Evolutionary conservation across 139 green algal species (phyloP).

Genomic region (Chlamydomonas sp.): DNA sequence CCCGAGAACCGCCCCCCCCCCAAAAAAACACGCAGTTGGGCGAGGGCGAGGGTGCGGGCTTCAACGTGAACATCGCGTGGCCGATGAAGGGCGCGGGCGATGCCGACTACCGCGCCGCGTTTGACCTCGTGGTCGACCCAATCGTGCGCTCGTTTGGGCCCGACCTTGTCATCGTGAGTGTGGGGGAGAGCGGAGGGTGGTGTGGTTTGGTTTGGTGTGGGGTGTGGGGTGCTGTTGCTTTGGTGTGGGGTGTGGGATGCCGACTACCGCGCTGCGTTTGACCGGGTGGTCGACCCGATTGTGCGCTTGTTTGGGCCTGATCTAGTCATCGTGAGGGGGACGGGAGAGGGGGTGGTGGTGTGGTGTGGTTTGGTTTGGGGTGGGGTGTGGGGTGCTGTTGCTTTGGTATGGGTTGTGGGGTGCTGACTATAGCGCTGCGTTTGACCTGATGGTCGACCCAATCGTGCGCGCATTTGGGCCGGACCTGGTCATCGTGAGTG

Average conservation of each 20-base stretch:
- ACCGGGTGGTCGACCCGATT: conserved; percentile 65
- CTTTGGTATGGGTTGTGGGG: no score
- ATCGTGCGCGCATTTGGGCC: conserved; percentile 53
- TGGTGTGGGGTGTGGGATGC: no score
- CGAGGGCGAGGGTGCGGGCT: conserved; percentile 36
- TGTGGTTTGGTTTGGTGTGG: no score
- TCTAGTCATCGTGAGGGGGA: conserved; percentile 56
- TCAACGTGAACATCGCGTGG: conserved; percentile 67
- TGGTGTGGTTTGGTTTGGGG: no score
- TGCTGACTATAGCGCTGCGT: no score
- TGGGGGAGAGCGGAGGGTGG: no score
- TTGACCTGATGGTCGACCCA: conserved; percentile 61
- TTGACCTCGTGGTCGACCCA: conserved; percentile 61
- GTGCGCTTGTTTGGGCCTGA: conserved; percentile 50
- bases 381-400: no score
- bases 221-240: no score
- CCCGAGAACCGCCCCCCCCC: no score
- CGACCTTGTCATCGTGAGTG: conserved; percentile 56
- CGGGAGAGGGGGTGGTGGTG: no score
- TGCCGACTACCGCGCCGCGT: conserved; percentile 62
- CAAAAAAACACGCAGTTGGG: conserved; percentile 29
- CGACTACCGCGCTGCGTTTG: conserved; percentile 59
- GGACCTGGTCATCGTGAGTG: conserved; percentile 60
- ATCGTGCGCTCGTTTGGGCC: conserved; percentile 53
- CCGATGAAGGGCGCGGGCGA: conserved; percentile 43